A percentile compares a stretch with the other conserved stretches of the same genome.
Conservation (phyloP, 2,329 filamentous ascomycete genomes). For the Dothiorella sarmentorum region DNA sequence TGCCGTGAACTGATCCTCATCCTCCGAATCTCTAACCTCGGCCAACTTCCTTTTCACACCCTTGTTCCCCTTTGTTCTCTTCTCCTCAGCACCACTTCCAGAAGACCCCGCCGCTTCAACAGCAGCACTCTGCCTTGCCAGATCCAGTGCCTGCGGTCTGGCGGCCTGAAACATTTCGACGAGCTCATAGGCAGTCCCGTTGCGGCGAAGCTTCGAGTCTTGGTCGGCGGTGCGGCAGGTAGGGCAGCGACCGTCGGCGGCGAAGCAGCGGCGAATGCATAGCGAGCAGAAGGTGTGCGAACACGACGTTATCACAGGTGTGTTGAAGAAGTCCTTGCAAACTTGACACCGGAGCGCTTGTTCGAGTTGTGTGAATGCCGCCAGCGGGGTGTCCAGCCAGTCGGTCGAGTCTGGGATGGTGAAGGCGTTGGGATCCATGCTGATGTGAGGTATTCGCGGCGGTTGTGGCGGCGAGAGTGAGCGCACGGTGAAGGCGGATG, state of each 20-base stretch:
- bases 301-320: constrained; percentile 92
- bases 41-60: constrained; percentile 48
- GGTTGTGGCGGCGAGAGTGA: neutral
- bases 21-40: constrained; percentile 49
- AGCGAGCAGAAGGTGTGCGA: constrained; percentile 95
- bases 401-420: constrained; percentile 66
- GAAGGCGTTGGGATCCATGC: neutral
- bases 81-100: constrained; percentile 23
- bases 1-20: constrained; percentile 38
- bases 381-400: constrained; percentile 70
- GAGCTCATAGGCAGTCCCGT: constrained; percentile 80
- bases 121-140: constrained; percentile 51
- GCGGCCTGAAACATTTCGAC: constrained; percentile 72
- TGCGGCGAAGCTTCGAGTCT: constrained; percentile 77
- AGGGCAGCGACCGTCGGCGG: constrained; percentile 81
- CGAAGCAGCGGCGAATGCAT: constrained; percentile 84
- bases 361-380: constrained; percentile 68
- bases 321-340: constrained; percentile 95
- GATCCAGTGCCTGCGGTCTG: constrained; percentile 58
- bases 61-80: constrained; percentile 15
- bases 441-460: neutral
- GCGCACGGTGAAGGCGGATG: neutral
- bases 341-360: constrained; percentile 88
- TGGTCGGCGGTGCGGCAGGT: constrained; percentile 76
- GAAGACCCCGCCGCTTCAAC: constrained; percentile 26